Evolutionary conservation across 1,284 basidiomycete genomes (phyloP).

Genomic region (Austroboletus olivaceoglutinosus): DNA sequence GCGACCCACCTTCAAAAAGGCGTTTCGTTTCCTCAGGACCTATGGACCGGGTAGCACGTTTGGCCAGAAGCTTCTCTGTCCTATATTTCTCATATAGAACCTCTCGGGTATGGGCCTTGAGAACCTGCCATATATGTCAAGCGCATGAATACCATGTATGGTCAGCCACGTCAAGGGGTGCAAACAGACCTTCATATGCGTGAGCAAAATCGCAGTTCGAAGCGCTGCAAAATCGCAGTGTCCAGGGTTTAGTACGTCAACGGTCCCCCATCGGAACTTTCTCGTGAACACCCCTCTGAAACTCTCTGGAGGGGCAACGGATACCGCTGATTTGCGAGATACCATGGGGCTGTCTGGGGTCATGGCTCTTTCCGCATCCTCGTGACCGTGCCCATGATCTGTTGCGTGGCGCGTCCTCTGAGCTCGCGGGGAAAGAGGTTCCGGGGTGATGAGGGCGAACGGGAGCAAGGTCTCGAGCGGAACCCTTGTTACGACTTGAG

Average conservation of each 20-base stretch:
- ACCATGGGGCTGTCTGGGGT: slow-evolving; percentile 18
- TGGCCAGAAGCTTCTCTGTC: slow-evolving; percentile 79
- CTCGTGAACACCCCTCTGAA: slow-evolving; percentile 70
- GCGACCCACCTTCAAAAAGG: slow-evolving; percentile 63
- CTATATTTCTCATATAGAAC: slow-evolving; percentile 81
- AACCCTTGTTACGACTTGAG: slow-evolving; percentile 55
- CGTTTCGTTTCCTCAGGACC: slow-evolving; percentile 67
- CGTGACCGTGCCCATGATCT: slow-evolving; percentile 14
- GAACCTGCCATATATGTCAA: slow-evolving; percentile 50
- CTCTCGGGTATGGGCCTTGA: slow-evolving; percentile 77
- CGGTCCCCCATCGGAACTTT: slow-evolving; percentile 77
- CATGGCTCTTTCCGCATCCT: slow-evolving; percentile 20
- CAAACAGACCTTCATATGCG: slow-evolving; percentile 69
- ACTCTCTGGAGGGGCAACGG: slow-evolving; percentile 57
- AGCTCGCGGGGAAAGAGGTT: slow-evolving; percentile 43
- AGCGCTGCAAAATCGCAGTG: slow-evolving; percentile 84
- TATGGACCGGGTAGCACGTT: slow-evolving; percentile 74
- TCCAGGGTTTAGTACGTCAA: slow-evolving; percentile 77
- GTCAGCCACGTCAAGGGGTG: slow-evolving; percentile 11
- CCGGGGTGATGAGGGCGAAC: slow-evolving; percentile 75
- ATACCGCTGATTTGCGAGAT: slow-evolving; percentile 42
- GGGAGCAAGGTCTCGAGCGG: slow-evolving; percentile 60
- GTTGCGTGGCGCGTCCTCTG: slow-evolving; percentile 21
- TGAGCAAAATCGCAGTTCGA: slow-evolving; percentile 73
- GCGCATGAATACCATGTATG: slow-evolving; percentile 7